These are phyloP conservation scores for Silene conica DNA, from an alignment of 148 eudicot species.

Conservation along the genomic window DNA sequence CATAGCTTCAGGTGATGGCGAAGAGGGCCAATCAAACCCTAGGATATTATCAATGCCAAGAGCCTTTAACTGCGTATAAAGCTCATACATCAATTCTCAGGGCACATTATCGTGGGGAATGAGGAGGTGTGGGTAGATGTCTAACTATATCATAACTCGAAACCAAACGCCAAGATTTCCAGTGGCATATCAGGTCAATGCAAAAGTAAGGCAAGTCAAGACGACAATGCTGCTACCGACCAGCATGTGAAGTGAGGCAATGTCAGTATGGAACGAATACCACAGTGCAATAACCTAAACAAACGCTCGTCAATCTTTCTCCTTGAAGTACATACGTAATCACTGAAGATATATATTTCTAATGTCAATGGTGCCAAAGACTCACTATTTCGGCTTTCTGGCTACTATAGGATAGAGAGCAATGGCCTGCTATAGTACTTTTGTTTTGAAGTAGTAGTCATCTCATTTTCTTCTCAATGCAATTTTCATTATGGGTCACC, in stretches of 20 bases:
- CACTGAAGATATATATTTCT: too few relatives aligned
- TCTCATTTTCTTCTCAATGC: too few relatives aligned
- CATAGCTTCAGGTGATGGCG: conserved; percentile 98
- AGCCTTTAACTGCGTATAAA: conserved; percentile 72
- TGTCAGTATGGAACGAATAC: neutral
- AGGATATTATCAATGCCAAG: conserved; percentile 93
- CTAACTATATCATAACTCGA: neutral
- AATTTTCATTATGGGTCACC: too few relatives aligned
- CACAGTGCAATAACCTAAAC: neutral
- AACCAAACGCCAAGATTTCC: neutral
- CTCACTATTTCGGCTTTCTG: too few relatives aligned
- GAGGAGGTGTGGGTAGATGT: neutral
- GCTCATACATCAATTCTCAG: neutral
- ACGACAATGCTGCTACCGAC: neutral
- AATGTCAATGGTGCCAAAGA: too few relatives aligned
- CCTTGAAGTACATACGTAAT: neutral
- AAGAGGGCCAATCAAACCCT: conserved; percentile 95
- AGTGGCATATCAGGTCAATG: neutral
- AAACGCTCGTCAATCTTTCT: neutral
- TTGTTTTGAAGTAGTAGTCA: too few relatives aligned
- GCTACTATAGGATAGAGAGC: too few relatives aligned
- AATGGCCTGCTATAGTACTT: too few relatives aligned
- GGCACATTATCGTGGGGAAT: neutral
- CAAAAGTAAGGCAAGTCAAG: neutral
- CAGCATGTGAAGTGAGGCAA: too few relatives aligned